Percentiles rank a stretch among this genome's conserved stretches.
Evolutionary conservation across 768 basidiomycete species (phyloP).

Genomic region (Pisolithus albus): DNA sequence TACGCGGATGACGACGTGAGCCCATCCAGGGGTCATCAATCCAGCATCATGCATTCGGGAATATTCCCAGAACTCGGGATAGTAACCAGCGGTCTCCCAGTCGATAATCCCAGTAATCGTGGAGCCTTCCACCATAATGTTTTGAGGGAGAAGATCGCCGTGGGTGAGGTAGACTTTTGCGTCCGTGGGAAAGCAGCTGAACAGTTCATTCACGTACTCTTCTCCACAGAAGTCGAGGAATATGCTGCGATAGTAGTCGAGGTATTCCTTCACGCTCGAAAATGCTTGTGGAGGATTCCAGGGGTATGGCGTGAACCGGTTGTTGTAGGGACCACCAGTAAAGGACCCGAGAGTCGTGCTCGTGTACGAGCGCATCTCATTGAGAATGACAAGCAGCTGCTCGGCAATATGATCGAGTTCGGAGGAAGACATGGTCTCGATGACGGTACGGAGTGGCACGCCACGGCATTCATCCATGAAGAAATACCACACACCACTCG

Average conservation of each 20-base stretch:
- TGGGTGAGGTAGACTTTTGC: constrained; percentile 28
- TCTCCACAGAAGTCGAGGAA: constrained; percentile 11
- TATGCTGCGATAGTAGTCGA: constrained; percentile 16
- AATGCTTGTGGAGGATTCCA: constrained; percentile 8
- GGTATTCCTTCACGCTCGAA: constrained; percentile 14
- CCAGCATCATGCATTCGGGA: constrained; percentile 15
- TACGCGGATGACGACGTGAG: constrained; percentile 10
- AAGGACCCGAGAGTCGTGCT: constrained; percentile 14
- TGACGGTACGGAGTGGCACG: constrained; percentile 19
- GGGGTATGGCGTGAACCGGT: constrained; percentile 12
- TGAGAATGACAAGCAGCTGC: constrained; percentile 15
- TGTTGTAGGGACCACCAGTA: constrained; percentile 17
- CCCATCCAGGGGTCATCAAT: constrained; percentile 10
- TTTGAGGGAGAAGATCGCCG: constrained; percentile 37
- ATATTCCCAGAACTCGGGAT: constrained; percentile 31
- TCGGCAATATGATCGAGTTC: constrained; percentile 19
- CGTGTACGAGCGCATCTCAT: constrained; percentile 10
- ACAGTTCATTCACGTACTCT: background rate
- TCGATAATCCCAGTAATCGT: constrained; percentile 31
- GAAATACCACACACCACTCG: constrained; percentile 20
- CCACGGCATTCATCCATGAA: constrained; percentile 23
- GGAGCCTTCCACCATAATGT: constrained; percentile 32
- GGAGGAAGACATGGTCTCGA: constrained; percentile 14
- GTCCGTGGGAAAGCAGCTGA: background rate
- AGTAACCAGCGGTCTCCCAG: constrained; percentile 32